Base-by-base conservation (phyloP, 352 stramenopile genomes). In the Phytophthora macrochlamydospora region DNA sequence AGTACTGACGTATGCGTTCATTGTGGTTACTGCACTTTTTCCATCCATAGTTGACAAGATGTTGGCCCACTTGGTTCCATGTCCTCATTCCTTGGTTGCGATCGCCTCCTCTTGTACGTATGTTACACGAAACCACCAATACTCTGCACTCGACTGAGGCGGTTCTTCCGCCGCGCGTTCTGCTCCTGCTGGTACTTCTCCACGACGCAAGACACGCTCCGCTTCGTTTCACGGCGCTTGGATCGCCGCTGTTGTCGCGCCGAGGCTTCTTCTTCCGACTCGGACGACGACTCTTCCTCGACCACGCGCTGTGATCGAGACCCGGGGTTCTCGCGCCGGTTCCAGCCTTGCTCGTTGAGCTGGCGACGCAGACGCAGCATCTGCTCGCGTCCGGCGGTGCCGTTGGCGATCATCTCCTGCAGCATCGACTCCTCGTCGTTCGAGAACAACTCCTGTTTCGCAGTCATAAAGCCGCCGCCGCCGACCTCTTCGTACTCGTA, bases 371-470 rank as follows among this genome's bases (percentile, higher is more conserved):
- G 61, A 0, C 81, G 79, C 46, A 91, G 67, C 78, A 90, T 85
- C 62, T 93, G 85, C 44, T 93, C 85, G 2, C 70, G 69, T 8
- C 79, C 79, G 0, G 85, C 85, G 2, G 85, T 93, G 57, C 85
- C 85, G 29, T 91, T 81, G 31, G 83, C 83, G 56, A 93, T 91
- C 85, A 93, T 93, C 67, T 91, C 76, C 52, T 91, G 79, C 44
- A 93, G 63, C 66, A 87, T 88, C 50, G 87, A 87, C 46, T 79
- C 85, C 61, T 90, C 83, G 59, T 91, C 85, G 56, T 86, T 73
- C 13, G 85, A 87, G 51, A 91, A 91, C 8, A 69, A 24, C 18
- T 24, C 54, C 37, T 79, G 67, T 61, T 91, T 90, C 7, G 65
- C n/a, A 44, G 76, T 85, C 75, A 90, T 84, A 44, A 76, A 89